A percentile compares a stretch with the other conserved stretches of the same genome.
Conservation (phyloP, 2,329 filamentous ascomycete species). For the Aspergillus alliaceus region DNA sequence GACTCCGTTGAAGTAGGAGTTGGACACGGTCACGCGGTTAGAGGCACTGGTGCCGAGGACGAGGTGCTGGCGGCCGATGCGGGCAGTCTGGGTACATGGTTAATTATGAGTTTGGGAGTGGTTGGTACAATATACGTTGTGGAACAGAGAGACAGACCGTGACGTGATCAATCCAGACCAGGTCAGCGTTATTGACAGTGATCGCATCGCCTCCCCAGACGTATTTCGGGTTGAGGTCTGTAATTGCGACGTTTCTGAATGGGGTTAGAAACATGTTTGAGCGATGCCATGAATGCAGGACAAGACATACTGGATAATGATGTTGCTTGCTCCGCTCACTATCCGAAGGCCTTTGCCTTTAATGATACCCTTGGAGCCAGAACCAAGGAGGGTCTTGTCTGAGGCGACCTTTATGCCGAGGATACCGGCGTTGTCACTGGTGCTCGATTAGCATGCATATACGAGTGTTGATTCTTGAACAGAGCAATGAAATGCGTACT, state of each 20-base stretch:
- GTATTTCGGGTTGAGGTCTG: conserved; percentile 56
- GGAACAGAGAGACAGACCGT: background rate
- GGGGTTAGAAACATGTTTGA: too few species aligned
- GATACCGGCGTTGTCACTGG: conserved; percentile 51
- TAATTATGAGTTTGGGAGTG: background rate
- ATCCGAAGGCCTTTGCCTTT: conserved; percentile 59
- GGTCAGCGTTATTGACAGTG: conserved; percentile 47
- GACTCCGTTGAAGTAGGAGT: conserved; percentile 58
- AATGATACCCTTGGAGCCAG: conserved; percentile 55
- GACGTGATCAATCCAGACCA: conserved; percentile 48
- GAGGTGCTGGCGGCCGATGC: conserved; percentile 61
- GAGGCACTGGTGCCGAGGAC: conserved; percentile 56
- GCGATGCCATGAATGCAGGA: too few species aligned
- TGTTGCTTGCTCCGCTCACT: conserved; percentile 49
- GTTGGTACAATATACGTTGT: too few species aligned
- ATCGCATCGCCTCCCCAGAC: conserved; percentile 63
- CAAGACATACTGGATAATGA: conserved; percentile 54
- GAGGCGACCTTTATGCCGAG: conserved; percentile 54
- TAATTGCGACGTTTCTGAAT: conserved; percentile 52
- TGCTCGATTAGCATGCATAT: background rate
- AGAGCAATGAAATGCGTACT: conserved; percentile 12
- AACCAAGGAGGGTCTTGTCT: conserved; percentile 60
- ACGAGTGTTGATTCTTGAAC: too few species aligned
- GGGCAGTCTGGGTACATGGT: conserved; percentile 41
- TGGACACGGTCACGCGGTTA: conserved; percentile 61